Evolutionary conservation across 129 eudicot species (phyloP), one percentile per base, ranked within the genome.

Genomic region (Kitagawia praeruptora): DNA sequence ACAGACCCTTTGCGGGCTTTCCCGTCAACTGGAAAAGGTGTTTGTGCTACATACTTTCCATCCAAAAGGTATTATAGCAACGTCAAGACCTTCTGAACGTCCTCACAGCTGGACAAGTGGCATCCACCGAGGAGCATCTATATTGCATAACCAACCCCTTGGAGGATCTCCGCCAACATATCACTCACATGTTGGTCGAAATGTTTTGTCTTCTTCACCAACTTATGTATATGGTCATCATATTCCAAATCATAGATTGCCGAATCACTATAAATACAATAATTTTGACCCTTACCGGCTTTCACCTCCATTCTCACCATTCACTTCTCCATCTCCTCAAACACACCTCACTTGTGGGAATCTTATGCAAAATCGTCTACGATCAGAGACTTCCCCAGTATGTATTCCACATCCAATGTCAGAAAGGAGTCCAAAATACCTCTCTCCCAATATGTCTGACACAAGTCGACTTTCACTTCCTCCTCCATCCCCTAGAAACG

Each of bases 81-180:
- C 88, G 71, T 79, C 87, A 38, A 48, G 81, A 15, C 89, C 92
- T 12, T 83, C 56, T 76, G 90, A 90, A 74, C 97, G 94, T 21
- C 99, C 97, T 0, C 96, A 90, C 81, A 92, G 91, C 87, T 95
- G 99, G 99, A 75, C 96, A 41, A 83, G 96, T 82, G 98, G 98
- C 76, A 34, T 86, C 79, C 87, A 81, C 74, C 78, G 85, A 76
- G 89, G 82, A 69, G 58, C 81, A 81, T 83, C 88, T 11, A 82
- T 74, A 28, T 81, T 42, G 47, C 89, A 78, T 40, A 85, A 83
- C 76, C 91, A 87, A 74, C 84, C 78, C 25, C 66, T 75, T 4
- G 80, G 84, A 78, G 90, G 86, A 12, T 88, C 88, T 2, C 92
- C 98, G 39, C 96, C 91, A 34, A 73, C 81, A 54, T 72, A 87